Base-by-base conservation (phyloP, 805 yeast species). In the Zygosaccharomyces lentus region DNA sequence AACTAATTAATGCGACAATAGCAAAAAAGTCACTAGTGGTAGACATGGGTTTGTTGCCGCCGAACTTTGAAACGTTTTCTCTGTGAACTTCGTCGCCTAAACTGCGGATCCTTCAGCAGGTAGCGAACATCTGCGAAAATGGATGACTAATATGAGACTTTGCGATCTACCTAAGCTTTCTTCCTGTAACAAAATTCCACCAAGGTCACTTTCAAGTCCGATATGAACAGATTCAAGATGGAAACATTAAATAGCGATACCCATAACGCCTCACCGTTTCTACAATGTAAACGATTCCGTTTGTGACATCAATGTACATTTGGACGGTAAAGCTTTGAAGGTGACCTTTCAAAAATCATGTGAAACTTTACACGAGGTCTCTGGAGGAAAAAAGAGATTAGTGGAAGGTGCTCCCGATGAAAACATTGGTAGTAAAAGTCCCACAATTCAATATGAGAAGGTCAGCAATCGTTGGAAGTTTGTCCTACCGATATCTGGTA, bases 11-110 rank as follows among this genome's bases (percentile, higher is more conserved):
- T 96, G 93, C 65, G 99, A 93, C 65, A 80, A 91, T 52, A 87
- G 93, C 60, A 87, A 87, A 68, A 93, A 93, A 66, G 97, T 93
- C 27, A 87, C 96, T 2, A 99, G 99, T 72, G 99, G 99, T 67
- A 81, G 99, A 73, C 93, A 93, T 64, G 99, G 99, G 52, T 93
- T 82, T 63, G 99, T 99, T 68, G 99, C 99, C 40, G 99, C 99
- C 40, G 93, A 93, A 64, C 72, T 93, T 46, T 93, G 99, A 78
- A 93, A 93, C 66, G 93, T 93, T 51, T 93, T 91, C 66, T 88
- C 96, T 21, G 85, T 89, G 3, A 83, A 84, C 58, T 93, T 93
- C 62, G 76, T 73, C 10, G 76, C 93, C 24, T 96, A 89, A 64
- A 93, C 99, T 6, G 91, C 95, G 13, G 96, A 93, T 66, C 76